phyloP scores from a whole-genome alignment of 1,284 basidiomycete species.

The Cystobasidiaceae sp. region DNA sequence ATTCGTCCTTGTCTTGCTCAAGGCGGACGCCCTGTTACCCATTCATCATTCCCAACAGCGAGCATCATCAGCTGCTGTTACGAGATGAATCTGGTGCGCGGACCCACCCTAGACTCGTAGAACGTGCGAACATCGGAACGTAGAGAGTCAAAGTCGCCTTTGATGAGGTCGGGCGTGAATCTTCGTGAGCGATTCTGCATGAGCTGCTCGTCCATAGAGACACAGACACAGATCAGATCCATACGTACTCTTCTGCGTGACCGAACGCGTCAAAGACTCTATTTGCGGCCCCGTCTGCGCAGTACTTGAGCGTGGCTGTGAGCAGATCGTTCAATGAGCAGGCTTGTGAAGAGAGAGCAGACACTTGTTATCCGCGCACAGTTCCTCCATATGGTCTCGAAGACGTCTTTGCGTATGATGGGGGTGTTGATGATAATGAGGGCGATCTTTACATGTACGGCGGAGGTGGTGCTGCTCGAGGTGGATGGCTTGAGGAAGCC shows the following conservation, averaged over 20 bases:
- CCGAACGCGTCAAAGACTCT: conserved; percentile 64
- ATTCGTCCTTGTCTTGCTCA: conserved; percentile 63
- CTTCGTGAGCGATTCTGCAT: too few species aligned
- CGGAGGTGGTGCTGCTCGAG: too few species aligned
- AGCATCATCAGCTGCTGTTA: background rate
- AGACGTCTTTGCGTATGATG: conserved; percentile 58
- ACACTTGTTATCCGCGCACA: conserved; percentile 48
- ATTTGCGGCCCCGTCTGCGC: conserved; percentile 94
- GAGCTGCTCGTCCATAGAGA: conserved; percentile 49
- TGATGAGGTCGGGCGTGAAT: conserved; percentile 78
- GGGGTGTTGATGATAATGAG: conserved; percentile 86
- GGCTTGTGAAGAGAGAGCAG: conserved; percentile 41
- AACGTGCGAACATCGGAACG: conserved; percentile 65
- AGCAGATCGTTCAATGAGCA: background rate
- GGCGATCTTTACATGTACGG: conserved; percentile 47
- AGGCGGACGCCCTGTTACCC: conserved; percentile 67
- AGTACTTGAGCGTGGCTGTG: conserved; percentile 50
- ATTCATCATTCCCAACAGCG: too few species aligned
- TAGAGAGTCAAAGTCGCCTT: conserved; percentile 89
- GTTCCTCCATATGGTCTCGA: conserved; percentile 64
- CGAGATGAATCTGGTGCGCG: background rate
- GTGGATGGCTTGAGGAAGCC: conserved; percentile 9
- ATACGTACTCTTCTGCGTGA: conserved; percentile 45
- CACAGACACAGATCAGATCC: conserved; percentile 32
- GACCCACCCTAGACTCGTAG: conserved; percentile 60